phyloP scores from a whole-genome alignment of 148 eudicot genomes.

The Chenopodium berlandieri region DNA sequence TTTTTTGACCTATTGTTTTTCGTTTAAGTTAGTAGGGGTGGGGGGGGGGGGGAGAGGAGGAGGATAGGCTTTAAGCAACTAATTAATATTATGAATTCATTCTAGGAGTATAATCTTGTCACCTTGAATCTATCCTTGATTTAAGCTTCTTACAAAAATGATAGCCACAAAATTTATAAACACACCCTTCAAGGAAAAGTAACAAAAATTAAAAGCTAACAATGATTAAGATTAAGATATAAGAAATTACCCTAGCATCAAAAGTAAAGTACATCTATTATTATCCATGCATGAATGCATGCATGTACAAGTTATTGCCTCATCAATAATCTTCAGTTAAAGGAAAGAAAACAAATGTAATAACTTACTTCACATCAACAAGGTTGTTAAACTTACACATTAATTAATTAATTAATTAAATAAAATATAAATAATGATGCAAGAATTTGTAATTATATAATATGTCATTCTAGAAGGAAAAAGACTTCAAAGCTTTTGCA shows the following conservation, averaged over 20 bases:
- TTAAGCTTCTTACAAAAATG: too few relatives aligned
- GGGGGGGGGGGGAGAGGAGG: too few relatives aligned
- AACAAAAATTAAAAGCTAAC: neutral
- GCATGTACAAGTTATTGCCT: neutral
- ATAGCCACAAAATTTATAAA: neutral
- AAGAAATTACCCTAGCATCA: neutral
- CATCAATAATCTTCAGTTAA: neutral
- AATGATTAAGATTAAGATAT: neutral
- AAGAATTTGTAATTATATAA: neutral
- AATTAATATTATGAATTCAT: too few relatives aligned
- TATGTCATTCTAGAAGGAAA: neutral
- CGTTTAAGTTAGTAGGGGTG: too few relatives aligned
- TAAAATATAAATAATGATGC: neutral
- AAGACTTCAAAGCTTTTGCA: conserved; percentile 4
- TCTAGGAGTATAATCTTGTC: too few relatives aligned
- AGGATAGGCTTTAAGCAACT: too few relatives aligned
- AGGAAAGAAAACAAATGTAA: neutral
- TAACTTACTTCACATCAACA: conserved; percentile 3
- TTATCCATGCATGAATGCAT: neutral
- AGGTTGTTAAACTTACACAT: neutral
- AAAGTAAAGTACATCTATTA: neutral
- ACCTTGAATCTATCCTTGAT: too few relatives aligned
- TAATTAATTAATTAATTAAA: neutral
- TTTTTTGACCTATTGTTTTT: too few relatives aligned
- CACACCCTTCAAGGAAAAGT: neutral